phyloP scores from a whole-genome alignment of 495 filamentous ascomycete genomes.

The Aspergillus carlsbadensis region DNA sequence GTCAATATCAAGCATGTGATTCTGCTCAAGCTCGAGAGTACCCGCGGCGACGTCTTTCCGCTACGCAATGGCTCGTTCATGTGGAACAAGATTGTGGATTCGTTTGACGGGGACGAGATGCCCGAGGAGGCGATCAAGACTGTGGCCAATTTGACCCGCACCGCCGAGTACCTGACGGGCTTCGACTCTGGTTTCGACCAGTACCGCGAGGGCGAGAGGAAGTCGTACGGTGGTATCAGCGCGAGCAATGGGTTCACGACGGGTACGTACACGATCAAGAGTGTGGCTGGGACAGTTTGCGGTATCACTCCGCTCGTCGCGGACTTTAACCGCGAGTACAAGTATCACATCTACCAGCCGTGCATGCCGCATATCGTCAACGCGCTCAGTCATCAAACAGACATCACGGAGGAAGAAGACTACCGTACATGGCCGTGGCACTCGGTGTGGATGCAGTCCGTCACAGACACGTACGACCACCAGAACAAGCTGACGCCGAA shows the following conservation, averaged over 20 bases:
- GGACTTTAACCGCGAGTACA: constrained; percentile 49
- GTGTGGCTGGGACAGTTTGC: constrained; percentile 45
- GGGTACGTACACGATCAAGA: constrained; percentile 50
- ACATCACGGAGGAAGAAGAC: constrained; percentile 25
- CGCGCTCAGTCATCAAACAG: constrained; percentile 34
- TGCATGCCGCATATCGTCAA: constrained; percentile 47
- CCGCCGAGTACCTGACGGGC: constrained; percentile 43
- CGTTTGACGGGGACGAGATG: constrained; percentile 29
- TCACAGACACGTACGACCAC: constrained; percentile 48
- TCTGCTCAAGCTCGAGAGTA: constrained; percentile 48
- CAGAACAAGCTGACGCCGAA: constrained; percentile 39
- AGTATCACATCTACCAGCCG: constrained; percentile 50
- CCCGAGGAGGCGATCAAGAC: constrained; percentile 27
- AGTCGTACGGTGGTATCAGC: constrained; percentile 40
- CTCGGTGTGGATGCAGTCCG: constrained; percentile 49
- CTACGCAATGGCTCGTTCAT: constrained; percentile 42
- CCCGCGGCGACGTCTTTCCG: constrained; percentile 50
- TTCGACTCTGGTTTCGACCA: constrained; percentile 38
- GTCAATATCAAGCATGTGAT: constrained; percentile 50
- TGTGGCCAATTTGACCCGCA: constrained; percentile 42
- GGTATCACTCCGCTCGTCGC: constrained; percentile 47
- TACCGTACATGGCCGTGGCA: constrained; percentile 40
- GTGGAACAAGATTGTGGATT: constrained; percentile 38
- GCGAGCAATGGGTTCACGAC: constrained; percentile 43
- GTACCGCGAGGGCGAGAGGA: constrained; percentile 14